These are phyloP conservation scores for Pelargonium nanum DNA, from an alignment of 345 rosid genomes.

Conservation along the genomic window DNA sequence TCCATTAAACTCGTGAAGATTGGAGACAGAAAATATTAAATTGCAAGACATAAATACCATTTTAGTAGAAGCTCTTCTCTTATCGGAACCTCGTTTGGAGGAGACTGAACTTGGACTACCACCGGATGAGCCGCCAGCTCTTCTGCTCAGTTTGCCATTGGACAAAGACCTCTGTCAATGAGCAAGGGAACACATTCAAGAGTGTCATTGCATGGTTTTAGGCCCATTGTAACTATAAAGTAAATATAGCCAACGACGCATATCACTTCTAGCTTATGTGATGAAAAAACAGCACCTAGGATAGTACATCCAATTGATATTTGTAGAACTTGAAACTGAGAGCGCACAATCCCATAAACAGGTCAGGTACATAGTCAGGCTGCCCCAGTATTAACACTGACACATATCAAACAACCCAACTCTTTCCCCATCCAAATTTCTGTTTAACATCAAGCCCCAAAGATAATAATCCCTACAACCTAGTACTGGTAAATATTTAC, in stretches of 20 bases:
- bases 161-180: conserved; percentile 33
- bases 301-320: background rate
- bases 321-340: too few species aligned
- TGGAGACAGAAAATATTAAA: background rate
- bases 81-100: conserved; percentile 49
- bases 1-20: background rate
- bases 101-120: conserved; percentile 33
- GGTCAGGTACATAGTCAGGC: background rate
- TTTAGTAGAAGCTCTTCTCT: conserved; percentile 38
- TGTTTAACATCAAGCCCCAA: background rate
- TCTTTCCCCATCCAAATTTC: background rate
- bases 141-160: conserved; percentile 40
- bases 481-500: background rate
- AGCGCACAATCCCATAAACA: background rate
- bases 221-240: background rate
- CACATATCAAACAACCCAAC: background rate
- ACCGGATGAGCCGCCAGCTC: conserved; percentile 30
- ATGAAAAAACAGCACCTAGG: background rate
- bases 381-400: background rate
- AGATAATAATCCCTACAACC: background rate
- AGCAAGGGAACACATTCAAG: background rate
- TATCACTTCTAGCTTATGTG: background rate
- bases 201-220: background rate
- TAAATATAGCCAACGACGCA: background rate
- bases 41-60: conserved; percentile 24